Conservation (phyloP, 1,284 basidiomycete genomes). For the Trichosporon sp. region DNA sequence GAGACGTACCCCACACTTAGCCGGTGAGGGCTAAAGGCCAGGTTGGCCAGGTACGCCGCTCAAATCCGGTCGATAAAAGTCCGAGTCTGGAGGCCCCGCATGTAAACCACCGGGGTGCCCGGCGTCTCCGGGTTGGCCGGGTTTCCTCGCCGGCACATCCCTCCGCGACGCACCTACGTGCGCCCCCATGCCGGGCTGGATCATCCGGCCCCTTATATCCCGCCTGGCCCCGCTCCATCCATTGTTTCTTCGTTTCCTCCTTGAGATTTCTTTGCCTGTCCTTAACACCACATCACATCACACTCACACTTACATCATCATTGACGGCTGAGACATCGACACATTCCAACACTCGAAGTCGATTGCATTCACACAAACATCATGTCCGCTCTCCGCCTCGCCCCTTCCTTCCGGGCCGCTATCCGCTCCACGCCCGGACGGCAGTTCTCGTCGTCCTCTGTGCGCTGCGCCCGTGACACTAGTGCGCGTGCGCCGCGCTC, state of each 20-base stretch:
- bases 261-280: not conserved
- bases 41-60: conserved; percentile 8
- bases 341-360: no score
- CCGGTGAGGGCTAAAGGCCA: no score
- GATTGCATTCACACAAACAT: not conserved
- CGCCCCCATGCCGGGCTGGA: no score
- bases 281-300: no score
- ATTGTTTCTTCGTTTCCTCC: not conserved
- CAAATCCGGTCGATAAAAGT: conserved; percentile 19
- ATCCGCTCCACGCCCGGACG: not conserved
- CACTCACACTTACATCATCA: not conserved
- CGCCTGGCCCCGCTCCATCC: not conserved
- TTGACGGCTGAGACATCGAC: conserved; percentile 3
- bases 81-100: conserved; percentile 13
- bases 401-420: not conserved
- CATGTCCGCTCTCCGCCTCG: conserved; percentile 14
- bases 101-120: no score
- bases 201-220: not conserved
- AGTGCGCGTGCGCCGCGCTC: not conserved
- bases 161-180: no score
- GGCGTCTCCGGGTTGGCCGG: not conserved
- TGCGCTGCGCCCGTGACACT: not conserved
- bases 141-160: not conserved
- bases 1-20: not conserved
- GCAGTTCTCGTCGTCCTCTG: conserved; percentile 2